Conservation (phyloP, 2,329 filamentous ascomycete species). For the Fusarium domesticum region DNA sequence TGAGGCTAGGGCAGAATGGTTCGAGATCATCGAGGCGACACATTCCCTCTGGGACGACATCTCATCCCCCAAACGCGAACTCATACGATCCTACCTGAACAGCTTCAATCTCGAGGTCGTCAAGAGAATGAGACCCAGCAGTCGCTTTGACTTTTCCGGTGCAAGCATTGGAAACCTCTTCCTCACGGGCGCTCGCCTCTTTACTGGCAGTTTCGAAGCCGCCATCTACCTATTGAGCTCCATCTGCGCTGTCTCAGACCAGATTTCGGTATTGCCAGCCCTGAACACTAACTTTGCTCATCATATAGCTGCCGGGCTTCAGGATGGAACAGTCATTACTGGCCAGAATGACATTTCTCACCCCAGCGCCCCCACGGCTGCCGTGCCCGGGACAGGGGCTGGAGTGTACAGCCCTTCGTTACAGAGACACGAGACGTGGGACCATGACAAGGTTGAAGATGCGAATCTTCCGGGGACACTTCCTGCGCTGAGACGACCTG, state of each 20-base stretch:
- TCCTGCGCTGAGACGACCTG: constrained; percentile 73
- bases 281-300: constrained; percentile 95
- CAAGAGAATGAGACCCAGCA: constrained; percentile 69
- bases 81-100: constrained; percentile 75
- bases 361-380: constrained; percentile 62
- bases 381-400: constrained; percentile 31
- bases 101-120: constrained; percentile 74
- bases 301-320: constrained; percentile 82
- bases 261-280: constrained; percentile 77
- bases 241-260: constrained; percentile 77
- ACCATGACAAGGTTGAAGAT: constrained; percentile 69
- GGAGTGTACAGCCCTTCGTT: constrained; percentile 31
- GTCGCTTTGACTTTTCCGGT: constrained; percentile 73
- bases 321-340: constrained; percentile 73
- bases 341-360: constrained; percentile 94
- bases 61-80: constrained; percentile 68
- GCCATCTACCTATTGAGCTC: constrained; percentile 86
- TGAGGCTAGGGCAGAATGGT: constrained; percentile 76
- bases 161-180: constrained; percentile 79
- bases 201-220: constrained; percentile 88
- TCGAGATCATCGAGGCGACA: constrained; percentile 80
- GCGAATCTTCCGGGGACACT: constrained; percentile 79
- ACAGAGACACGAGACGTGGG: constrained; percentile 46
- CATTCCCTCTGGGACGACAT: constrained; percentile 72
- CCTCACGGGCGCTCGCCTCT: constrained; percentile 79